phyloP scores from a whole-genome alignment of 345 rosid species.

The Salix viminalis region DNA sequence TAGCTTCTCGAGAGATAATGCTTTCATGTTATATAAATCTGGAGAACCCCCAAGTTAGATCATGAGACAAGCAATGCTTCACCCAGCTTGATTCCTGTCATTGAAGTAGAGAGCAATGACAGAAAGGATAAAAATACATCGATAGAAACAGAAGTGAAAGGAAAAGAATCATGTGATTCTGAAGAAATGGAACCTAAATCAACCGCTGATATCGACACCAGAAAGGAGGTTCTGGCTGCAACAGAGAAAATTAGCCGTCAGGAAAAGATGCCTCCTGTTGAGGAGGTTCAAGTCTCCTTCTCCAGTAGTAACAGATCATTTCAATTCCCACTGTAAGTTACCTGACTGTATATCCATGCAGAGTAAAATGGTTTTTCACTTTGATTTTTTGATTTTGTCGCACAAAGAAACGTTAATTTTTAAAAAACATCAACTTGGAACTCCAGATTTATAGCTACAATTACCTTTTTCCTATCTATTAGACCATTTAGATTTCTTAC shows the following conservation, averaged over 20 bases:
- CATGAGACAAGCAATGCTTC: conserved; percentile 27
- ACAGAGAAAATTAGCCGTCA: conserved; percentile 1
- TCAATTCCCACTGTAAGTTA: conserved; percentile 66
- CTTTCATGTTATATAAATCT: conserved; percentile 38
- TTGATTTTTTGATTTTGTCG: neutral
- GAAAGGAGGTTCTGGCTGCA: neutral
- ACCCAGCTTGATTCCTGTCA: conserved; percentile 20
- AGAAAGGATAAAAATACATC: neutral
- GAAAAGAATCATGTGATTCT: neutral
- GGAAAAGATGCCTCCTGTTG: conserved; percentile 14
- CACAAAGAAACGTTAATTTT: neutral
- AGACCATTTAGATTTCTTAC: neutral
- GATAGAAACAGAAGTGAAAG: neutral
- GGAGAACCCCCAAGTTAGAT: conserved; percentile 57
- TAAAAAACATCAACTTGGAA: neutral
- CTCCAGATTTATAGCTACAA: neutral
- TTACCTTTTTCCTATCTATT: neutral
- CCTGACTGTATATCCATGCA: neutral
- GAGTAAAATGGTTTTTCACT: neutral
- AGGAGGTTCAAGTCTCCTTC: conserved; percentile 17
- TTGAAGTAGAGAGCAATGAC: conserved; percentile 25
- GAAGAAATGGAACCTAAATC: neutral
- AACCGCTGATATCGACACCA: neutral
- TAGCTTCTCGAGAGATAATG: conserved; percentile 56
- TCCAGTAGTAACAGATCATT: conserved; percentile 55